These are phyloP conservation scores for Xylaria nigripes DNA, from an alignment of 495 filamentous ascomycete species.

Conservation along the genomic window DNA sequence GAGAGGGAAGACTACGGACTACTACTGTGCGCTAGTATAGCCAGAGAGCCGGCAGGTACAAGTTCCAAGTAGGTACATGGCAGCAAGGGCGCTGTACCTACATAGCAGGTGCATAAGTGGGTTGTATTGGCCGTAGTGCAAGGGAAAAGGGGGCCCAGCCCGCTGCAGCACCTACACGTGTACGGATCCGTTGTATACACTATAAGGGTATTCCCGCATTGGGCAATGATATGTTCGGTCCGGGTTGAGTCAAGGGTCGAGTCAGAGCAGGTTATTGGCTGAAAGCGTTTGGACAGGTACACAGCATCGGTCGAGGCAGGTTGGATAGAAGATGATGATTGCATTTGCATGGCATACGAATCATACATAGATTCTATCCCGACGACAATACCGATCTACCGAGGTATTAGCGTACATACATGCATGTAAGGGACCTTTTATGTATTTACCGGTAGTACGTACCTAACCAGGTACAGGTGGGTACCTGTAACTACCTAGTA, in stretches of 20 bases:
- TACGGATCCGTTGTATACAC: not conserved
- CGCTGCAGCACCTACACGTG: not conserved
- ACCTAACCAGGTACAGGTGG: no score
- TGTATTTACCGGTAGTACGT: no score
- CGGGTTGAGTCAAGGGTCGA: not conserved
- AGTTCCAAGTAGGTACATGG: slow-evolving; percentile 7
- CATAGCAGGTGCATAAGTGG: slow-evolving; percentile 3
- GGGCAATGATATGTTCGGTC: not conserved
- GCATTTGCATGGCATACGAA: no score
- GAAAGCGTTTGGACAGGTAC: not conserved
- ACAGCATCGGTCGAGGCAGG: no score
- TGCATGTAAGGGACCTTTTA: no score
- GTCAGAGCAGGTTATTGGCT: not conserved
- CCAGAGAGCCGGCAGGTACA: not conserved
- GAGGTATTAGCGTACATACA: no score
- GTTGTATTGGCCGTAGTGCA: not conserved
- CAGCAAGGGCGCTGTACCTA: not conserved
- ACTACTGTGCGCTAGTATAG: no score
- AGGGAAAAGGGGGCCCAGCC: not conserved
- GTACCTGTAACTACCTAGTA: not conserved
- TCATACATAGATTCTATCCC: no score
- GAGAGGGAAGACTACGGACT: no score
- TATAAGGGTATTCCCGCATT: slow-evolving; percentile 6
- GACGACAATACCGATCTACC: no score
- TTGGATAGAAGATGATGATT: no score